Conservation (phyloP, 495 filamentous ascomycete species). For the Acidomyces sp. region DNA sequence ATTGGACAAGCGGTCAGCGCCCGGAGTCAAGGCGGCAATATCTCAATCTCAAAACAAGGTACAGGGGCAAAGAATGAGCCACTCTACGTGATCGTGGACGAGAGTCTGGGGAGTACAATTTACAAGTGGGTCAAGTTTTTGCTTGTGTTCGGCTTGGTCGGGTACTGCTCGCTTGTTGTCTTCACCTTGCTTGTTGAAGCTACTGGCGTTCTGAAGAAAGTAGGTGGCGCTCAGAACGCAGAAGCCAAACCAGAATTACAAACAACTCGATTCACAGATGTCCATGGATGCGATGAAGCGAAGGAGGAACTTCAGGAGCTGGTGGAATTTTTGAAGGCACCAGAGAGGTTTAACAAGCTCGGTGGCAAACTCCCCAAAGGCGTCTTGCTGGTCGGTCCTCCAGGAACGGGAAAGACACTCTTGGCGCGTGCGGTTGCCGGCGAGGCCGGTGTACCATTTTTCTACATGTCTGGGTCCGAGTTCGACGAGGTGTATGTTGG, state of each 20-base stretch:
- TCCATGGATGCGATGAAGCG: slow-evolving; percentile 94
- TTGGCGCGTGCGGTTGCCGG: slow-evolving; percentile 91
- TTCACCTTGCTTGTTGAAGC: slow-evolving; percentile 70
- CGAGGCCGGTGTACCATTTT: slow-evolving; percentile 95
- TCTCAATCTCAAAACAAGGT: slow-evolving; percentile 42
- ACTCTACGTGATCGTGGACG: slow-evolving; percentile 91
- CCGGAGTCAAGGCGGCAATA: slow-evolving; percentile 51
- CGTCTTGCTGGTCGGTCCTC: slow-evolving; percentile 87
- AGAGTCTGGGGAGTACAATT: slow-evolving; percentile 59
- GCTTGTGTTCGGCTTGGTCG: slow-evolving; percentile 58
- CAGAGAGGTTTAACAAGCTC: slow-evolving; percentile 76
- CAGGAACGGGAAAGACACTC: slow-evolving; percentile 96
- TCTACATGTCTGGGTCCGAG: slow-evolving; percentile 98
- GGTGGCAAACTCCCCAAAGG: slow-evolving; percentile 95
- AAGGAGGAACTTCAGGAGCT: slow-evolving; percentile 96
- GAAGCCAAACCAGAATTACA: slow-evolving; percentile 86
- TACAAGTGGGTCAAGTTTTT: slow-evolving; percentile 89
- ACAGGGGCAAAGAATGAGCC: slow-evolving; percentile 65
- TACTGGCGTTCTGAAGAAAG: slow-evolving; percentile 62
- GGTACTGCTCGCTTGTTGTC: slow-evolving; percentile 59
- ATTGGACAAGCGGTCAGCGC: slow-evolving; percentile 80
- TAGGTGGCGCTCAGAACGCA: slow-evolving; percentile 52
- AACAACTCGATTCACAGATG: slow-evolving; percentile 80
- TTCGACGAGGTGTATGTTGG: slow-evolving; percentile 98
- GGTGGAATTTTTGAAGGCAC: slow-evolving; percentile 88